Percentiles rank a stretch among this genome's conserved stretches.
Evolutionary conservation across 352 stramenopile species (phyloP).

Genomic region (Globisporangium mamillatum): DNA sequence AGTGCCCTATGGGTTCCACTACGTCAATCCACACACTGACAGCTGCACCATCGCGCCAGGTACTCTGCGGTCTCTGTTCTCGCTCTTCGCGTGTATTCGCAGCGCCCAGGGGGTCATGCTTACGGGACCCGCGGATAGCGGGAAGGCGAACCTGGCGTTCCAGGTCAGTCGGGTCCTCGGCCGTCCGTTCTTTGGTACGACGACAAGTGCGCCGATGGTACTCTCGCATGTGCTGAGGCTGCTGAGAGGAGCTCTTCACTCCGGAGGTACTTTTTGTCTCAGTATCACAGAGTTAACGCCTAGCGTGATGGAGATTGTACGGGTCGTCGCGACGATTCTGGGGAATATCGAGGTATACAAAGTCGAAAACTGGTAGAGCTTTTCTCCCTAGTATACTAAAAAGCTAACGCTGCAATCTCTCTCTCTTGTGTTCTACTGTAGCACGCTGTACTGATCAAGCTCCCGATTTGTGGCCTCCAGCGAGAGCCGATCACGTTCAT

Average conservation of each 20-base stretch:
- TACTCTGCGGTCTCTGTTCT: conserved; percentile 50
- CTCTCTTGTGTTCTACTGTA: background rate
- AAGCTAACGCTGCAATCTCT: background rate
- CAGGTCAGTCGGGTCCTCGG: conserved; percentile 50
- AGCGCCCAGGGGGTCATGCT: conserved; percentile 31
- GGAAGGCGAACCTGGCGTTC: conserved; percentile 37
- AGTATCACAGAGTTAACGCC: conserved; percentile 10
- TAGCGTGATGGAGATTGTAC: conserved; percentile 19
- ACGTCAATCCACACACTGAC: conserved; percentile 28
- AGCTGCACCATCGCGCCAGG: conserved; percentile 35
- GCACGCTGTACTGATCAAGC: conserved; percentile 34
- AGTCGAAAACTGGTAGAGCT: background rate
- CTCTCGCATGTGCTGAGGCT: conserved; percentile 35
- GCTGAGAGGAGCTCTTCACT: conserved; percentile 37
- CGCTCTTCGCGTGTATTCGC: conserved; percentile 45
- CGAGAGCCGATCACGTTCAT: conserved; percentile 29
- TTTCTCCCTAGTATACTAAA: background rate
- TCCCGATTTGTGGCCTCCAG: conserved; percentile 28
- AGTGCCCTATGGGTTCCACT: conserved; percentile 70
- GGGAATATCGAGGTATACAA: conserved; percentile 25
- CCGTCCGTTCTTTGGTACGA: conserved; percentile 33
- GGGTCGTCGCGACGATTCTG: conserved; percentile 25
- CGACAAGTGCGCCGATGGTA: conserved; percentile 4
- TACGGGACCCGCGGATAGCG: conserved; percentile 19
- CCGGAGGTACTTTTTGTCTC: conserved; percentile 40